Conservation (phyloP, 108 stramenopile genomes). For the Fragilariopsis cylindrus region DNA sequence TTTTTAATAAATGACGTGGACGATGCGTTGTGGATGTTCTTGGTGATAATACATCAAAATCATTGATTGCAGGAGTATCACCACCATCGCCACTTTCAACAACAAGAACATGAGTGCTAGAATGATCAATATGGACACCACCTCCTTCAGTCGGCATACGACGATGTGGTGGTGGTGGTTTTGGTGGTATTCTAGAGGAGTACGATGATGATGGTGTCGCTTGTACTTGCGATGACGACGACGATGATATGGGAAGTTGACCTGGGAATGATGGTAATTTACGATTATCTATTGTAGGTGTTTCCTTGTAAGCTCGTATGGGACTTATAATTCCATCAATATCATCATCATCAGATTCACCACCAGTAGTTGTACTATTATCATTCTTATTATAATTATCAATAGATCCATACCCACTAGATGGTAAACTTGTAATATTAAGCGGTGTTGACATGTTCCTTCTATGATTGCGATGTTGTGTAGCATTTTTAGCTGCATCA, state of each 20-base stretch:
- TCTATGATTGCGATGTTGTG: not conserved
- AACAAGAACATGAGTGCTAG: too few relatives aligned
- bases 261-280: not conserved
- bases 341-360: not conserved
- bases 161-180: not conserved
- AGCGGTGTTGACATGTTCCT: not conserved
- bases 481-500: conserved; percentile 4
- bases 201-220: not conserved
- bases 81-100: too few relatives aligned
- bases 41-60: not conserved
- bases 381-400: not conserved
- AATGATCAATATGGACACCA: not conserved
- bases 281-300: not conserved
- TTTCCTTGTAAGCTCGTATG: not conserved
- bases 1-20: not conserved
- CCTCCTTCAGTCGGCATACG: not conserved
- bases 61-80: not conserved
- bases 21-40: not conserved
- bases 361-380: too few relatives aligned
- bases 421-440: too few relatives aligned
- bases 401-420: not conserved
- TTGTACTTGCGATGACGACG: not conserved
- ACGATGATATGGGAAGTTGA: not conserved
- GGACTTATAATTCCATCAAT: not conserved
- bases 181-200: not conserved